phyloP scores from a whole-genome alignment of 192 early-diverging fungal species.

The Spinellus fusiger region DNA sequence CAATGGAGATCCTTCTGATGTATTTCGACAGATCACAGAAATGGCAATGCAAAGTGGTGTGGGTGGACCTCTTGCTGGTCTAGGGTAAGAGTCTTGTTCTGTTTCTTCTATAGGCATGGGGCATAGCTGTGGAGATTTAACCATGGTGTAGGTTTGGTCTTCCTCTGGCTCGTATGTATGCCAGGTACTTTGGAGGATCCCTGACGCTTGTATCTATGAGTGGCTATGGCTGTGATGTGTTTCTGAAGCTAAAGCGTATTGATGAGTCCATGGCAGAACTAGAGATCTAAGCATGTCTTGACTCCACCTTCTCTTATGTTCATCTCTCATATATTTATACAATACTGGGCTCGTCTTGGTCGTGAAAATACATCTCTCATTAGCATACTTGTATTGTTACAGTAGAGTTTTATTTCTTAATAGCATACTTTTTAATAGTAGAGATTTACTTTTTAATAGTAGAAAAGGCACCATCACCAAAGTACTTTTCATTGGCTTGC shows the following conservation, averaged over 20 bases:
- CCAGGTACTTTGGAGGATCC: constrained; percentile 90
- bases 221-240: constrained; percentile 91
- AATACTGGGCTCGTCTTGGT: too few species aligned
- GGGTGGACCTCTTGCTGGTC: constrained; percentile 87
- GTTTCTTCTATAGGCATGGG: neutral
- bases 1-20: constrained; percentile 32
- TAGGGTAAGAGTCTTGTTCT: constrained; percentile 31
- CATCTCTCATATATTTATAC: too few species aligned
- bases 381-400: too few species aligned
- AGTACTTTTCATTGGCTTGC: constrained; percentile 66
- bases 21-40: constrained; percentile 70
- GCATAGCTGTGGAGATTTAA: neutral
- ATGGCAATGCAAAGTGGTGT: constrained; percentile 81
- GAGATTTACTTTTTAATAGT: constrained; percentile 33
- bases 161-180: constrained; percentile 83
- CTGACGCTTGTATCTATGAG: constrained; percentile 77
- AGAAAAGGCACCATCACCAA: constrained; percentile 62
- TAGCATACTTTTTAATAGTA: neutral
- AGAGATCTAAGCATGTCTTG: constrained; percentile 34
- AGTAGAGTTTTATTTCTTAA: too few species aligned
- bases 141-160: constrained; percentile 50
- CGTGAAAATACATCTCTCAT: too few species aligned
- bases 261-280: constrained; percentile 50
- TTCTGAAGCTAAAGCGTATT: constrained; percentile 84
- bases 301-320: neutral